These are phyloP conservation scores for Yarrowia sp. DNA, from an alignment of 805 yeast species.

Conservation along the genomic window DNA sequence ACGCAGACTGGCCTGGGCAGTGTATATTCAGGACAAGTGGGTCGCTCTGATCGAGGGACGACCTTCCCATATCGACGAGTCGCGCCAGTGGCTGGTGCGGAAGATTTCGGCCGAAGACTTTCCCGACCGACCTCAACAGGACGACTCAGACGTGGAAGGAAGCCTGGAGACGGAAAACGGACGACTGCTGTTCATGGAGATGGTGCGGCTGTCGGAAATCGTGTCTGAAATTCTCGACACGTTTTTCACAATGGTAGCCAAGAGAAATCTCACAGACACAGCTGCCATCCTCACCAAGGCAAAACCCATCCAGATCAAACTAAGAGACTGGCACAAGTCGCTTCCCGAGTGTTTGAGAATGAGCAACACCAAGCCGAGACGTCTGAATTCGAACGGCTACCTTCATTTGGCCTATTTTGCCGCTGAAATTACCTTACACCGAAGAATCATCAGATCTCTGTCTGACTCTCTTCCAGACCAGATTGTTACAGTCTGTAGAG, in stretches of 20 bases:
- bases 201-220: slow-evolving; percentile 49
- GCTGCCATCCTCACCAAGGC: slow-evolving; percentile 76
- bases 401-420: slow-evolving; percentile 87
- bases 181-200: slow-evolving; percentile 48
- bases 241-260: slow-evolving; percentile 74
- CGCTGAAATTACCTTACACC: slow-evolving; percentile 84
- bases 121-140: slow-evolving; percentile 61
- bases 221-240: slow-evolving; percentile 59
- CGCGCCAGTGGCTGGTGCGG: slow-evolving; percentile 80
- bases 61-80: slow-evolving; percentile 79
- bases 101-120: slow-evolving; percentile 76
- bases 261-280: slow-evolving; percentile 61
- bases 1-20: slow-evolving; percentile 93
- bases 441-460: slow-evolving; percentile 54
- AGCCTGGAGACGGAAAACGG: slow-evolving; percentile 60
- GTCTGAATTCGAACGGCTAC: slow-evolving; percentile 65
- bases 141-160: slow-evolving; percentile 57
- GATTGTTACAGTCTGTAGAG: slow-evolving; percentile 70
- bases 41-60: slow-evolving; percentile 78
- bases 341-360: slow-evolving; percentile 48
- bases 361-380: slow-evolving; percentile 43
- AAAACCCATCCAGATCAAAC: slow-evolving; percentile 56
- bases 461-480: slow-evolving; percentile 58
- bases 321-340: slow-evolving; percentile 50
- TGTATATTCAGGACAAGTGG: slow-evolving; percentile 93